These are phyloP conservation scores for Prototheca wickerhamii DNA, from an alignment of 163 green algal genomes.

Conservation along the genomic window DNA sequence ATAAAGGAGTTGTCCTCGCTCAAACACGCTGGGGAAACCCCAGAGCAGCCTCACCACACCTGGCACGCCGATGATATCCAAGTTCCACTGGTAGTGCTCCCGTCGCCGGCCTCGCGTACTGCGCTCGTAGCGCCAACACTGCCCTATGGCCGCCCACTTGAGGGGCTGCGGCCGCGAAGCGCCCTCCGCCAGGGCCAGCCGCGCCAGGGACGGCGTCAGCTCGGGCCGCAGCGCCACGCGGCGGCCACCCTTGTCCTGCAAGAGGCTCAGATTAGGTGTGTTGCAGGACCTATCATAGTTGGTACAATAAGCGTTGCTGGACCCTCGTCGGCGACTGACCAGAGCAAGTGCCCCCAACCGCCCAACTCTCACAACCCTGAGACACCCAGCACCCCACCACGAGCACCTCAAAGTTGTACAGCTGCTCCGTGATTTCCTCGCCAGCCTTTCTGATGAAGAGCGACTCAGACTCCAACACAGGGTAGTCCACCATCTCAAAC, in stretches of 20 bases:
- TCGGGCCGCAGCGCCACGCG: constrained; percentile 85
- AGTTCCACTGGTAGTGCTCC: constrained; percentile 99
- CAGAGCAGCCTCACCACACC: constrained; percentile 17
- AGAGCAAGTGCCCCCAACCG: not conserved
- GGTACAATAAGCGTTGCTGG: not conserved
- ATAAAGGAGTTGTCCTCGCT: not conserved
- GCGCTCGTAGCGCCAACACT: constrained; percentile 90
- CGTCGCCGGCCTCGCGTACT: constrained; percentile 70
- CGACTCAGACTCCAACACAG: constrained; percentile 94
- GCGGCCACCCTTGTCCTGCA: constrained; percentile 35
- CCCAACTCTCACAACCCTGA: not conserved
- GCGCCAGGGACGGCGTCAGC: constrained; percentile 87
- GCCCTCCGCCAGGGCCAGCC: constrained; percentile 69
- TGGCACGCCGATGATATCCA: constrained; percentile 90
- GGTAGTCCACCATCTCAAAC: constrained; percentile 86
- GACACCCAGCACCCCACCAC: not conserved
- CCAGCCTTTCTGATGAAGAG: constrained; percentile 95
- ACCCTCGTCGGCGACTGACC: not conserved
- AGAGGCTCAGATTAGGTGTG: too few species aligned
- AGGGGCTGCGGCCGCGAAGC: constrained; percentile 59
- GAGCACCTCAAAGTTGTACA: constrained; percentile 91
- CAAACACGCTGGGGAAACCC: not conserved
- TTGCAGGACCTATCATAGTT: not conserved
- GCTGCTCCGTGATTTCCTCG: constrained; percentile 95
- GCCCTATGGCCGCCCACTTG: constrained; percentile 89